Evolutionary conservation across 352 stramenopile genomes (phyloP).

Genomic region (Pilasporangium apinafurcum): DNA sequence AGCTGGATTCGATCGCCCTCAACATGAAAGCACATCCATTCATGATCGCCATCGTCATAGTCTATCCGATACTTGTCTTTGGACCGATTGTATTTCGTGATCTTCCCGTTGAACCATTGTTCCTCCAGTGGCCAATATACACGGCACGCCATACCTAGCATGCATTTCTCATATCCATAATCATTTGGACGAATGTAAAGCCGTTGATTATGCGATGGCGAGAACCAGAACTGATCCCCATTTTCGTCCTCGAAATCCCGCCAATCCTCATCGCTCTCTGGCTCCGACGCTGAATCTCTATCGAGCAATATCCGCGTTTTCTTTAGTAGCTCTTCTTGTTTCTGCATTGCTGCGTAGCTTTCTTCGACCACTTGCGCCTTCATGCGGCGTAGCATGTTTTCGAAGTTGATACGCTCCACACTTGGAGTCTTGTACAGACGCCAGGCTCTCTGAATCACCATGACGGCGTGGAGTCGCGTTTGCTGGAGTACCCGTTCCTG

Average conservation of each 20-base stretch:
- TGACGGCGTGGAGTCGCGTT: constrained; percentile 28
- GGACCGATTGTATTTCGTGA: constrained; percentile 45
- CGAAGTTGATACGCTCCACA: constrained; percentile 28
- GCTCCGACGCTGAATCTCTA: constrained; percentile 66
- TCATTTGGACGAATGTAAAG: constrained; percentile 68
- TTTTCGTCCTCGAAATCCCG: constrained; percentile 55
- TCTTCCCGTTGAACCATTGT: constrained; percentile 58
- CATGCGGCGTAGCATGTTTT: constrained; percentile 46
- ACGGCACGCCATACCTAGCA: constrained; percentile 56
- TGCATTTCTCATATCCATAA: constrained; percentile 30
- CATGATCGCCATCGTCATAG: constrained; percentile 75
- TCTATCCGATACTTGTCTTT: constrained; percentile 66
- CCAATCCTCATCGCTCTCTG: constrained; percentile 77
- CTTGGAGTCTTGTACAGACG: constrained; percentile 33
- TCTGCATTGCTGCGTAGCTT: constrained; percentile 21
- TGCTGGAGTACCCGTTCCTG: constrained; percentile 22
- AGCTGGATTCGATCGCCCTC: constrained; percentile 51
- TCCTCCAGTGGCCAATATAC: constrained; percentile 74
- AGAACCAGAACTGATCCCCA: constrained; percentile 77
- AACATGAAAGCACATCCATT: constrained; percentile 47
- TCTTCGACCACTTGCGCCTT: constrained; percentile 41
- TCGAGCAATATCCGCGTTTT: constrained; percentile 38
- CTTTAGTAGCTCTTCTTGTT: constrained; percentile 43
- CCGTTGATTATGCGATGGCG: constrained; percentile 51
- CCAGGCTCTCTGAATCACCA: constrained; percentile 50